phyloP scores from a whole-genome alignment of 108 stramenopile genomes.

The Stephanodiscus minutulus region DNA sequence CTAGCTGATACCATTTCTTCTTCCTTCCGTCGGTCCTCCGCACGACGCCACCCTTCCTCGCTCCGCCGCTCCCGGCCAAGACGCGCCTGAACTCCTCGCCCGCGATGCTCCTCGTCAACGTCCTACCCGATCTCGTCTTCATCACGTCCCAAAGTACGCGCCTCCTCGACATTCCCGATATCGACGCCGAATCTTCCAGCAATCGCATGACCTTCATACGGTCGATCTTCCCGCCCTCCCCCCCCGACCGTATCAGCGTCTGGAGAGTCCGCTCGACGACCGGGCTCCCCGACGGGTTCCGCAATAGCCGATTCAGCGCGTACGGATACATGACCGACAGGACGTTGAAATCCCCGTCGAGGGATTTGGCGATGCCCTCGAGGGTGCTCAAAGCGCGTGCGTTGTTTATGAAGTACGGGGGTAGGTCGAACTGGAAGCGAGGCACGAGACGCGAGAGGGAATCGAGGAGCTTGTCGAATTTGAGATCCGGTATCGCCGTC shows the following conservation, averaged over 20 bases:
- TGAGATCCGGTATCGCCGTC: conserved; percentile 64
- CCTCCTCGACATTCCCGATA: conserved; percentile 56
- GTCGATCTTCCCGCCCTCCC: conserved; percentile 50
- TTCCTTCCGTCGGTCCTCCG: neutral
- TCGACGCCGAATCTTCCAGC: conserved; percentile 54
- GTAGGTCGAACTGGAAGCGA: conserved; percentile 72
- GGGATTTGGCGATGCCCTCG: conserved; percentile 73
- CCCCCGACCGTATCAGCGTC: conserved; percentile 51
- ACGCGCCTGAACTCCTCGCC: conserved; percentile 30
- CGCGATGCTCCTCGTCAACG: conserved; percentile 35
- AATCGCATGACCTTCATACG: no score
- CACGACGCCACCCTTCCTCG: neutral
- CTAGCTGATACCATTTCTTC: conserved; percentile 35
- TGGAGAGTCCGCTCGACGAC: conserved; percentile 65
- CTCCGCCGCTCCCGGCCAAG: neutral
- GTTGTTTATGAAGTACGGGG: conserved; percentile 82
- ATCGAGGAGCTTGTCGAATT: conserved; percentile 76
- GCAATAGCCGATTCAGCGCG: conserved; percentile 55
- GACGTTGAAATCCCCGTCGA: conserved; percentile 75
- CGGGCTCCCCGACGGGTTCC: conserved; percentile 59
- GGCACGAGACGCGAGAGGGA: conserved; percentile 66
- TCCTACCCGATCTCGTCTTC: conserved; percentile 50
- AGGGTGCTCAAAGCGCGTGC: conserved; percentile 66
- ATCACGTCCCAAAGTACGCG: conserved; percentile 67
- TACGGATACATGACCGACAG: conserved; percentile 72